A percentile compares a stretch with the other conserved stretches of the same genome.
phyloP scores from a whole-genome alignment of 2,329 filamentous ascomycete species.

The Hortaea werneckii region DNA sequence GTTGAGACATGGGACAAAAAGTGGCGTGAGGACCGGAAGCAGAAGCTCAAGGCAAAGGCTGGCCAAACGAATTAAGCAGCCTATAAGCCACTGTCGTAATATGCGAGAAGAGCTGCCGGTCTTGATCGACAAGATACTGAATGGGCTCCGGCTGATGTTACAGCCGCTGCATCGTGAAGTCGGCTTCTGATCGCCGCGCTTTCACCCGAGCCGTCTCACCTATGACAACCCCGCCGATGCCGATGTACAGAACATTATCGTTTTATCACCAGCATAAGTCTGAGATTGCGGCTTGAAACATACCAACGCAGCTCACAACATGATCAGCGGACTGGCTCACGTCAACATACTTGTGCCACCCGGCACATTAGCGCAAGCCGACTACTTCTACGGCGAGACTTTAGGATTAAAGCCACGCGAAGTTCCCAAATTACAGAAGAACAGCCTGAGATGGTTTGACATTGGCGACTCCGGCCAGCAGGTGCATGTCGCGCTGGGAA shows the following conservation, averaged over 20 bases:
- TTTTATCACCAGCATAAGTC: too few relatives aligned
- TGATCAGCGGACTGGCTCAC: slow-evolving; percentile 48
- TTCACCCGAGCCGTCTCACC: neutral
- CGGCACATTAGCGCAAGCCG: slow-evolving; percentile 42
- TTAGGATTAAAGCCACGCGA: slow-evolving; percentile 44
- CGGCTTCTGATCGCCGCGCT: neutral
- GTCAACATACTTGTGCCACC: slow-evolving; percentile 48
- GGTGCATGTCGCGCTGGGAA: slow-evolving; percentile 44
- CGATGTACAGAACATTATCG: too few relatives aligned
- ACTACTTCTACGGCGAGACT: slow-evolving; percentile 46
- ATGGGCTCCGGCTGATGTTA: too few relatives aligned
- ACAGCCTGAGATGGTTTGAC: slow-evolving; percentile 49
- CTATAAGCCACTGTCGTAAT: too few relatives aligned
- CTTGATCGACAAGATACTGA: too few relatives aligned
- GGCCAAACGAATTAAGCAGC: slow-evolving; percentile 6
- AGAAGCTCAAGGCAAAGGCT: slow-evolving; percentile 48
- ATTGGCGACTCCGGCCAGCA: slow-evolving; percentile 43
- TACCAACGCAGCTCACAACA: too few relatives aligned
- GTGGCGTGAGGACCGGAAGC: slow-evolving; percentile 66
- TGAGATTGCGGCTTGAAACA: too few relatives aligned
- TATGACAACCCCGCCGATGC: neutral
- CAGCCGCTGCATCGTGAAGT: too few relatives aligned
- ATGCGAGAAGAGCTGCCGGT: too few relatives aligned
- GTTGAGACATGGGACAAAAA: slow-evolving; percentile 68
- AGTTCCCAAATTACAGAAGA: slow-evolving; percentile 44